Evolutionary conservation across 225 moss, liverwort and hornwort genomes (phyloP), one percentile per base, ranked within the genome.

Genomic region (Pseudoscleropodium purum): DNA sequence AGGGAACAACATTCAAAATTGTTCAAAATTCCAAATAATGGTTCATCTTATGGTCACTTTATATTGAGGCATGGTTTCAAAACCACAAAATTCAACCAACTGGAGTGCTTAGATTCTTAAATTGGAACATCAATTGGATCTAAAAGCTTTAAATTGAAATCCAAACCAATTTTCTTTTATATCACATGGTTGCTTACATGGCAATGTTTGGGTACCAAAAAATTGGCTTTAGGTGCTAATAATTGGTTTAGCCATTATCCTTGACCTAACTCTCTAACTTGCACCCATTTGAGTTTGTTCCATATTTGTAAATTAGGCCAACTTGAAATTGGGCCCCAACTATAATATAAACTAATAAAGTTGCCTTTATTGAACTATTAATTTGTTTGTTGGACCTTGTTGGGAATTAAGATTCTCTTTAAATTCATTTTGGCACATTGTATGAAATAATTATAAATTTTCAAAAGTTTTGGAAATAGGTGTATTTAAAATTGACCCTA

Each of bases 271-370:
- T 39, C 39, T 70, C 39, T 0, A 70, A 39, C 15, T 70, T 70
- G 5, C 39, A 8, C 8, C 8, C 14, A 39, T 8, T 70, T 25
- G 39, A 70, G 9, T 39, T 41, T 14, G 14, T 1, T 5, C 8
- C 25, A 15, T 25, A 2, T 8, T 41, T 43, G 19, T 6, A 47
- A 45, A 47, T 47, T 47, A 6, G 6, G 2, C n/a, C n/a, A n/a
- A n/a, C n/a, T n/a, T n/a, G n/a, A n/a, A n/a, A 27, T 43, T 43
- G 27, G 15, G 27, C 27, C 3, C 0, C 0, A 0, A 5, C 15
- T 3, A 5, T 17, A 17, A 29, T 45, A 47, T 74, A 74, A 10
- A 45, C 3, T 47, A 5, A 74, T 74, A 74, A 10, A 45, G 2
- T 30, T 9, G 1, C 31, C 3, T 75, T 30, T 31, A 30, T 54